Percentiles rank a stretch among this genome's conserved stretches.
phyloP scores from a whole-genome alignment of 805 yeast species.

The Priceomyces melissophilus region DNA sequence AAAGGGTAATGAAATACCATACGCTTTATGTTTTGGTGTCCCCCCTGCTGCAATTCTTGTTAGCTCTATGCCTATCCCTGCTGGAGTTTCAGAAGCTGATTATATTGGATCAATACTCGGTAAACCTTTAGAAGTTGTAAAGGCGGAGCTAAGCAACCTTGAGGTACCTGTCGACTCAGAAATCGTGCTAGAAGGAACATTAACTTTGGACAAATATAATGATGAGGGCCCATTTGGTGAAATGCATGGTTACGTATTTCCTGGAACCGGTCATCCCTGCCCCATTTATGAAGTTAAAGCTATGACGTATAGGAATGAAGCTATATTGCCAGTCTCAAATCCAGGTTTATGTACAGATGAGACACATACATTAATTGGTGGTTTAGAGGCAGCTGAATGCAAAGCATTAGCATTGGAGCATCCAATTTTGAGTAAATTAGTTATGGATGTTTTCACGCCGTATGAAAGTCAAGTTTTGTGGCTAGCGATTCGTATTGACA shows the following conservation, averaged over 20 bases:
- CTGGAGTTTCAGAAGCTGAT: constrained; percentile 16
- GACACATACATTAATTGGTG: constrained; percentile 25
- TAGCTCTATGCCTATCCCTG: constrained; percentile 21
- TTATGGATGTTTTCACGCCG: constrained; percentile 21
- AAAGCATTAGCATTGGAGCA: constrained; percentile 9
- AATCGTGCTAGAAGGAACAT: constrained; percentile 22
- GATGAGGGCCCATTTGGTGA: constrained; percentile 29
- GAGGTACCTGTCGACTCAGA: constrained; percentile 21
- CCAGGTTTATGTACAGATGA: constrained; percentile 25
- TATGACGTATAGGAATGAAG: constrained; percentile 19
- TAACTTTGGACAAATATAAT: constrained; percentile 12
- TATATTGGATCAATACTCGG: constrained; percentile 23
- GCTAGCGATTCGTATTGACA: no score
- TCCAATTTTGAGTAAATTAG: constrained; percentile 8
- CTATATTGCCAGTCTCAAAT: constrained; percentile 22
- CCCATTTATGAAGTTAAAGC: constrained; percentile 20
- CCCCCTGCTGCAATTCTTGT: constrained; percentile 26
- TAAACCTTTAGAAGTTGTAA: constrained; percentile 20
- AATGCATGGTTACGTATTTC: constrained; percentile 25
- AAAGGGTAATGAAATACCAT: constrained; percentile 18
- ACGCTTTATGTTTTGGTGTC: constrained; percentile 22
- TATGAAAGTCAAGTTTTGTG: constrained; percentile 22
- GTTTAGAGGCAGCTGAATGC: constrained; percentile 15
- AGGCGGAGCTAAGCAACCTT: constrained; percentile 18
- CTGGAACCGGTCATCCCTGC: constrained; percentile 18